These are phyloP conservation scores for Mariannaea elegans DNA, from an alignment of 2,329 filamentous ascomycete species.

Conservation along the genomic window DNA sequence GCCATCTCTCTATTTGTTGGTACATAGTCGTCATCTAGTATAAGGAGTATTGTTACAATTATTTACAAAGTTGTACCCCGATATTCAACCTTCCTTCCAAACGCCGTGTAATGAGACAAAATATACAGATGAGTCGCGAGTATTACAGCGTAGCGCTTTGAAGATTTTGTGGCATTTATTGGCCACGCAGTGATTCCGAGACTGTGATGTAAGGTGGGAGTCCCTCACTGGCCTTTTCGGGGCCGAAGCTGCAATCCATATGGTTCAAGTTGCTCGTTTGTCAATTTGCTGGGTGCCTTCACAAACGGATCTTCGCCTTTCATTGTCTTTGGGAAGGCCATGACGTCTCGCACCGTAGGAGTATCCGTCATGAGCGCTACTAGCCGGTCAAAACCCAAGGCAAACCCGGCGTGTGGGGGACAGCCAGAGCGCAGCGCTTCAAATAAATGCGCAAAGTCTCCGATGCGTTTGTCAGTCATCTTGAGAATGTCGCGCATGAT, in stretches of 20 bases:
- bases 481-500: constrained; percentile 85
- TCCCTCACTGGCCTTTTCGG: background rate
- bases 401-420: constrained; percentile 93
- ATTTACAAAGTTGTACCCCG: background rate
- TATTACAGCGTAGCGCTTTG: background rate
- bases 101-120: background rate
- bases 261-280: constrained; percentile 60
- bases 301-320: constrained; percentile 89
- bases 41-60: constrained; percentile 24
- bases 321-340: constrained; percentile 95
- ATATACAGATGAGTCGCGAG: constrained; percentile 15
- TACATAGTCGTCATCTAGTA: constrained; percentile 12
- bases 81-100: background rate
- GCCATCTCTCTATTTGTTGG: constrained; percentile 22
- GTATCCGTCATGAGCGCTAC: constrained; percentile 81
- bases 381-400: constrained; percentile 89
- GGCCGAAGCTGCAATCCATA: constrained; percentile 53
- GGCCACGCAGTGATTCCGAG: background rate
- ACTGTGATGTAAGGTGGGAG: background rate
- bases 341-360: constrained; percentile 87
- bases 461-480: constrained; percentile 76
- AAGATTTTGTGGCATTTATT: background rate
- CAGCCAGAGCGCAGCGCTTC: constrained; percentile 85
- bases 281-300: constrained; percentile 76
- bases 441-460: constrained; percentile 85